Conservation (phyloP, 768 basidiomycete genomes). For the Rhizopogon vulgaris region DNA sequence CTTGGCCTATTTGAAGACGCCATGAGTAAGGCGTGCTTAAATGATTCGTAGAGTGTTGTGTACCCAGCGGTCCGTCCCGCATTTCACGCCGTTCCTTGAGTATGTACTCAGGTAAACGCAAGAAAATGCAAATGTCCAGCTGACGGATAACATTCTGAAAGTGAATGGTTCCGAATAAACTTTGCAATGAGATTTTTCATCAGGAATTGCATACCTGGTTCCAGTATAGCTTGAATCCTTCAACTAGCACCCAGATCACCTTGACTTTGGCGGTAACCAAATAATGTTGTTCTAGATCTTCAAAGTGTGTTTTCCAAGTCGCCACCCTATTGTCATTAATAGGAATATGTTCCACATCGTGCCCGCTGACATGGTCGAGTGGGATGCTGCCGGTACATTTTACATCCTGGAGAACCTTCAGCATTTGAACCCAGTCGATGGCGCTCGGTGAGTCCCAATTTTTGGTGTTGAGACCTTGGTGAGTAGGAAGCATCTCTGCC, state of each 20-base stretch:
- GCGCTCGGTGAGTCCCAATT: slow-evolving; percentile 96
- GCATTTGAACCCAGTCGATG: slow-evolving; percentile 77
- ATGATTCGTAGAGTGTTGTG: slow-evolving; percentile 16
- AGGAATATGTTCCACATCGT: slow-evolving; percentile 71
- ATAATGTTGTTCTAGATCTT: slow-evolving; percentile 35
- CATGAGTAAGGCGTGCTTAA: slow-evolving; percentile 5
- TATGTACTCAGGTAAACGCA: slow-evolving; percentile 75
- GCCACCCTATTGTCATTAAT: slow-evolving; percentile 40
- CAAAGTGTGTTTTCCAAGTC: slow-evolving; percentile 51
- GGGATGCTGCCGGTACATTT: slow-evolving; percentile 69
- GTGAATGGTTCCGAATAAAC: background rate
- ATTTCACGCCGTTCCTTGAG: slow-evolving; percentile 71
- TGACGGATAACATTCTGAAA: slow-evolving; percentile 60
- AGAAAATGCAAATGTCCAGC: slow-evolving; percentile 73
- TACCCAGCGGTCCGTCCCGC: slow-evolving; percentile 84
- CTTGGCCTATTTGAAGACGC: slow-evolving; percentile 61
- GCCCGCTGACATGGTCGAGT: slow-evolving; percentile 67
- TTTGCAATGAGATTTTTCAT: background rate
- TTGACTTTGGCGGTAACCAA: slow-evolving; percentile 37
- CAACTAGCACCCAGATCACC: slow-evolving; percentile 77
- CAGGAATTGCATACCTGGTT: slow-evolving; percentile 46
- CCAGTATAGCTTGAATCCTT: slow-evolving; percentile 94
- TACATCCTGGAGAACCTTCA: slow-evolving; percentile 53
- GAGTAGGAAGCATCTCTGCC: slow-evolving; percentile 29
- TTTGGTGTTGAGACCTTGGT: slow-evolving; percentile 58